Evolutionary conservation across 768 basidiomycete genomes (phyloP).

Genomic region (Amanita rimosa): DNA sequence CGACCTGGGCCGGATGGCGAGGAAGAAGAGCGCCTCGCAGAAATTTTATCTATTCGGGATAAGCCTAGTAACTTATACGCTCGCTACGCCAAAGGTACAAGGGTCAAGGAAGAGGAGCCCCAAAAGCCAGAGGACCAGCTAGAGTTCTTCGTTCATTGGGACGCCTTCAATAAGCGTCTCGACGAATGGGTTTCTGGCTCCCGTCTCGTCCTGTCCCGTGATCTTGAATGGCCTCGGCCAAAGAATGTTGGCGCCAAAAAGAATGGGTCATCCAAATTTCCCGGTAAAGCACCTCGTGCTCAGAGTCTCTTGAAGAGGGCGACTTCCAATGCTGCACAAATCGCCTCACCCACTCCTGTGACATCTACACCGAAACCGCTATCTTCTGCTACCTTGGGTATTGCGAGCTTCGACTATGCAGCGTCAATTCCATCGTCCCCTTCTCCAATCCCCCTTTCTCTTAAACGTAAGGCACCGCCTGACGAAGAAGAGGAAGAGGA

Average conservation of each 20-base stretch:
- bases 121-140: constrained; percentile 62
- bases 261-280: constrained; percentile 35
- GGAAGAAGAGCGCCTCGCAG: constrained; percentile 85
- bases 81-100: constrained; percentile 28
- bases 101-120: constrained; percentile 27
- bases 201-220: constrained; percentile 70
- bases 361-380: constrained; percentile 33
- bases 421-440: constrained; percentile 33
- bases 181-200: constrained; percentile 95
- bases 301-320: constrained; percentile 57
- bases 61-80: constrained; percentile 59
- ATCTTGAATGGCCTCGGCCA: constrained; percentile 95
- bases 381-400: constrained; percentile 7
- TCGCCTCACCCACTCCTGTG: constrained; percentile 47
- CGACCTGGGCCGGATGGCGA: constrained; percentile 67
- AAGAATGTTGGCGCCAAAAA: constrained; percentile 56
- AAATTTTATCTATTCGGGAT: constrained; percentile 91
- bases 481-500: constrained; percentile 63
- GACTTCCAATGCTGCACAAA: constrained; percentile 52
- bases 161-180: constrained; percentile 96
- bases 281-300: constrained; percentile 52
- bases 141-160: constrained; percentile 98
- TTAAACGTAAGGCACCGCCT: constrained; percentile 60
- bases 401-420: constrained; percentile 24
- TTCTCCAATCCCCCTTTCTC: constrained; percentile 35